A percentile compares a stretch with the other conserved stretches of the same genome.
phyloP scores from a whole-genome alignment of 129 eudicot species.

The Tagetes erecta region DNA sequence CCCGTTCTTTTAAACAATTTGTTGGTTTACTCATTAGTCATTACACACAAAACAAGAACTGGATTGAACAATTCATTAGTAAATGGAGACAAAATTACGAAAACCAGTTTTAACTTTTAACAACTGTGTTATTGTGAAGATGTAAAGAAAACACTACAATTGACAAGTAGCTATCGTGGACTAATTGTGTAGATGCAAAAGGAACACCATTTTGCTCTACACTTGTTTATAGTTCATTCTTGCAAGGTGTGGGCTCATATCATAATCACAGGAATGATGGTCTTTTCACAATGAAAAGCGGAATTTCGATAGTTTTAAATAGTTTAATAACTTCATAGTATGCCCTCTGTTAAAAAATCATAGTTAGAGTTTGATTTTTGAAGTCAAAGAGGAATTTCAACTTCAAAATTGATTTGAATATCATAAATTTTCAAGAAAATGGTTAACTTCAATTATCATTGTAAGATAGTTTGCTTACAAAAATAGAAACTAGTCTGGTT shows the following conservation, averaged over 20 bases:
- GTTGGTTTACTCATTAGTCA: background rate
- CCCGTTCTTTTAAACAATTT: background rate
- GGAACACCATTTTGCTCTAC: no score
- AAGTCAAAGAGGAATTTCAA: background rate
- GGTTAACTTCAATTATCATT: background rate
- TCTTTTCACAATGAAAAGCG: background rate
- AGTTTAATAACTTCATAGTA: background rate
- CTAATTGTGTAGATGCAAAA: no score
- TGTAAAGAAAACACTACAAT: background rate
- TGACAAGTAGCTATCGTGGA: no score
- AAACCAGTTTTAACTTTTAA: background rate
- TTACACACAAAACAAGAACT: background rate
- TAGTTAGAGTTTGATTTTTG: slow-evolving; percentile 6
- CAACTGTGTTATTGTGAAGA: background rate
- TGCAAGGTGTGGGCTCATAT: no score
- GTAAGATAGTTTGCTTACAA: background rate
- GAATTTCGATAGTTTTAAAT: background rate
- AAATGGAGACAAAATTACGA: background rate
- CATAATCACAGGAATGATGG: background rate
- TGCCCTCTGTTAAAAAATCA: background rate
- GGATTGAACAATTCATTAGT: background rate
- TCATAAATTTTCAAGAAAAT: background rate
- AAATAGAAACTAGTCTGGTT: background rate
- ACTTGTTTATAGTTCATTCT: no score
- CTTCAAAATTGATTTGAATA: background rate